Base-by-base conservation (phyloP, 2,329 filamentous ascomycete genomes). In the Aspergillus melleus region DNA sequence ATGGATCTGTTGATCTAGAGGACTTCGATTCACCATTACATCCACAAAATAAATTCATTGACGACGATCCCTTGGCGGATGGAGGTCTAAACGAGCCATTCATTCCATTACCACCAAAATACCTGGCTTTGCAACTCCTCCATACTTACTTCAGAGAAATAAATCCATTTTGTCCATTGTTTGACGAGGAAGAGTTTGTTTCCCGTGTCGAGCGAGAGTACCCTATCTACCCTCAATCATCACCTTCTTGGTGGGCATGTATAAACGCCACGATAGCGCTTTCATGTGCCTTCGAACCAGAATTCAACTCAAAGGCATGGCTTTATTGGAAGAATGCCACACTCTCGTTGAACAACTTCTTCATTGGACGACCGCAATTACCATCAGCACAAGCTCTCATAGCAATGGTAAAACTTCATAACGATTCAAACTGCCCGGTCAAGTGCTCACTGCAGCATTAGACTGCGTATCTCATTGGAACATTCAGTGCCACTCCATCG, bases 261-360 rank as follows among this genome's bases (percentile, higher is more conserved):
- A 19, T 58, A 2, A 58, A 58, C 22, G 56, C 56, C 16, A 44
- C 22, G 19, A 50, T 58, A 10, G 56, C 56, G 4, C 30, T 58
- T 26, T 50, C 56, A 36, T 58, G 50, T 29, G 12, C 32, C 6
- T 22, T 53, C n/a, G 50, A 54, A 16, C 6, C n/a, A 10, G 16
- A 11, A 6, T 30, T 29, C 3, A 4, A 46, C 3, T 24, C 56
- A 2, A 49, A 49, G 4, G 50, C 56, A 12, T 58, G 56, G 56
- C 10, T 49, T 6, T 58, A 32, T 42, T 58, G 56, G 56, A 58
- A 58, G 24, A 58, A 58, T 49, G 36, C 36, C 39, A 49, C 51
- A 3, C 50, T 58, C 12, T 49, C 50, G 4, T 32, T 52, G 36
- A 42, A 50, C n/a, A 36, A 24, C 4, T 54, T 58, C n/a, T 54